Evolutionary conservation across 2,329 filamentous ascomycete genomes (phyloP), one percentile per base, ranked within the genome.

Genomic region (Fusarium foetens): DNA sequence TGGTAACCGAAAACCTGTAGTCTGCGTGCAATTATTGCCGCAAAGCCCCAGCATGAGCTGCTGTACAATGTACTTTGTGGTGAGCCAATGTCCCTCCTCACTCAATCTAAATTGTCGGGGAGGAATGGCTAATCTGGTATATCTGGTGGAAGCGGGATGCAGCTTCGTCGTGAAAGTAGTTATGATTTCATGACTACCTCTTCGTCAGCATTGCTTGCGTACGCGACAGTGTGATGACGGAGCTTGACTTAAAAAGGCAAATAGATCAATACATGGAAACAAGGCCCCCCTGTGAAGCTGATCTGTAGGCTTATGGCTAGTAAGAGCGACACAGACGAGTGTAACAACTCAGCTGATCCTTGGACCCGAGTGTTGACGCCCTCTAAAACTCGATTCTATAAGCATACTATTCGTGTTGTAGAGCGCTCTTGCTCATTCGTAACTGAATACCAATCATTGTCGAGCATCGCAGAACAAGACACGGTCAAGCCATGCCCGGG

Each of bases 371-470:
- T 25, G 25, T 31, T 19, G 19, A 11, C 14, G 9, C 10, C n/a
- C 16, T 13, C 25, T 4, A 12, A 23, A 19, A 11, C 8, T 19
- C 25, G 11, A 19, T 17, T 17, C 6, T 8, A 39, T 4, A 19
- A 21, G 6, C 14, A 3, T 10, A 19, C 25, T 9, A 6, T 19
- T 16, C 7, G 36, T 1, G 1, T 4, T 7, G 4, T 1, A 41
- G 6, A 8, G 4, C 7, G 16, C 4, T 14, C 13, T 17, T 14
- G 3, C 6, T 25, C 3, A 9, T 21, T 14, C 6, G 10, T 12
- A 19, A 17, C 29, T 51, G 11, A 35, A 25, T 25, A 0, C n/a
- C n/a, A 35, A 13, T n/a, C 29, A 19, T 25, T 5, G 0, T 0
- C 3, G 46, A 23, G 11, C 1, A 51, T 35, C 17, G 0, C 11